Percentiles rank a stretch among this genome's conserved stretches.
phyloP scores from a whole-genome alignment of 495 filamentous ascomycete species.

The Rusavskia elegans region DNA sequence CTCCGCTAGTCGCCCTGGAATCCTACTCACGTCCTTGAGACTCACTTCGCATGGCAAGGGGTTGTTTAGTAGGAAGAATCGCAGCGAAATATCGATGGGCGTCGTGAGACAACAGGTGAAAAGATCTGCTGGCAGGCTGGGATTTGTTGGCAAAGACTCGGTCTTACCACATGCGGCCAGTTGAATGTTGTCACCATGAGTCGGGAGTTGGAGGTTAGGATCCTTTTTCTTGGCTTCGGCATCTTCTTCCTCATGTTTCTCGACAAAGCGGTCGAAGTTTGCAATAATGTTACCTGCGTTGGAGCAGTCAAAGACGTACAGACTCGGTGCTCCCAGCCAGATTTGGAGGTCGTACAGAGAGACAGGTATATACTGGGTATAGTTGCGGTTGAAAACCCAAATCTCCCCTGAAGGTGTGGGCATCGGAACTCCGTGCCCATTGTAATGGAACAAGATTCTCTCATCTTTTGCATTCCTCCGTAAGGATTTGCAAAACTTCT shows the following conservation, averaged over 20 bases:
- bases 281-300: slow-evolving; percentile 88
- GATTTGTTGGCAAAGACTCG: slow-evolving; percentile 94
- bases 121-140: slow-evolving; percentile 81
- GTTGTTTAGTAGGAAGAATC: slow-evolving; percentile 88
- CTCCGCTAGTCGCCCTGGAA: slow-evolving; percentile 77
- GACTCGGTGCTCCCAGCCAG: slow-evolving; percentile 88
- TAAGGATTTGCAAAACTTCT: slow-evolving; percentile 82
- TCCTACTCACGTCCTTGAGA: slow-evolving; percentile 58
- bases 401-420: slow-evolving; percentile 94
- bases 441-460: slow-evolving; percentile 91
- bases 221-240: slow-evolving; percentile 54
- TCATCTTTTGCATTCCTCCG: slow-evolving; percentile 90
- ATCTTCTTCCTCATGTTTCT: slow-evolving; percentile 84
- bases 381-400: slow-evolving; percentile 98
- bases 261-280: slow-evolving; percentile 85
- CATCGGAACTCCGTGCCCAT: slow-evolving; percentile 95
- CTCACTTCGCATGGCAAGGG: slow-evolving; percentile 61
- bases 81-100: slow-evolving; percentile 89
- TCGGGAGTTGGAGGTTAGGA: slow-evolving; percentile 52
- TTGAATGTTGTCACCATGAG: slow-evolving; percentile 69
- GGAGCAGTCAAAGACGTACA: slow-evolving; percentile 96
- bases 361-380: slow-evolving; percentile 96
- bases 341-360: slow-evolving; percentile 89
- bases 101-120: slow-evolving; percentile 95
- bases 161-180: slow-evolving; percentile 78